A percentile compares a stretch with the other conserved stretches of the same genome.
phyloP scores from a whole-genome alignment of 1,284 basidiomycete species.

The Fistulina hepatica region DNA sequence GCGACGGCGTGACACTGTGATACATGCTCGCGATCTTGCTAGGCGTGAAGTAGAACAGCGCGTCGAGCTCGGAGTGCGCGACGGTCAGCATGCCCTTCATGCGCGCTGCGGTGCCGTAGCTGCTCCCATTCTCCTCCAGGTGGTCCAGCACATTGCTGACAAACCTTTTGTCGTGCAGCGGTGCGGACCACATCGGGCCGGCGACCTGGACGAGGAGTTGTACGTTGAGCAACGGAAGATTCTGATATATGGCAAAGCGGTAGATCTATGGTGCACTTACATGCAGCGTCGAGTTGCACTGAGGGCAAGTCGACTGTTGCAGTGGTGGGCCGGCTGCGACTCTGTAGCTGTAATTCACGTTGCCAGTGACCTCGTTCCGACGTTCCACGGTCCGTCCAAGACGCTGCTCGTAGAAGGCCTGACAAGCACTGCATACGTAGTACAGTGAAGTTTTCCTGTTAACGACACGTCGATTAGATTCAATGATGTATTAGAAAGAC shows the following conservation, averaged over 20 bases:
- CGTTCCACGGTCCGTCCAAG: slow-evolving; percentile 62
- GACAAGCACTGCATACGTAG: slow-evolving; percentile 76
- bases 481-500: slow-evolving; percentile 1
- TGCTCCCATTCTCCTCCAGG: slow-evolving; percentile 46
- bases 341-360: slow-evolving; percentile 56
- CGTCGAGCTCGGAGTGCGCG: slow-evolving; percentile 71
- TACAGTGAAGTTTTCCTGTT: slow-evolving; percentile 72
- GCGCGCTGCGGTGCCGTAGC: slow-evolving; percentile 71
- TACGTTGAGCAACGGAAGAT: neutral
- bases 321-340: slow-evolving; percentile 57
- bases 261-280: slow-evolving; percentile 29
- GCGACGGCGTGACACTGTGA: slow-evolving; percentile 70
- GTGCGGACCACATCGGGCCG: slow-evolving; percentile 95
- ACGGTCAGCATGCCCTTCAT: slow-evolving; percentile 96
- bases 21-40: slow-evolving; percentile 73
- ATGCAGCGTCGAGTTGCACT: slow-evolving; percentile 73
- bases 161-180: slow-evolving; percentile 75
- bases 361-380: slow-evolving; percentile 39
- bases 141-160: slow-evolving; percentile 67
- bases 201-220: slow-evolving; percentile 42
- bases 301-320: slow-evolving; percentile 58
- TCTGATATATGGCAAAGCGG: neutral
- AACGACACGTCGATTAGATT: slow-evolving; percentile 9
- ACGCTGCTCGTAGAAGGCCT: slow-evolving; percentile 70
- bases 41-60: slow-evolving; percentile 90